A percentile compares a stretch with the other conserved stretches of the same genome.
These are phyloP conservation scores for Aspergillus pseudoviridinutans DNA, from an alignment of 2,329 filamentous ascomycete genomes.

Conservation along the genomic window DNA sequence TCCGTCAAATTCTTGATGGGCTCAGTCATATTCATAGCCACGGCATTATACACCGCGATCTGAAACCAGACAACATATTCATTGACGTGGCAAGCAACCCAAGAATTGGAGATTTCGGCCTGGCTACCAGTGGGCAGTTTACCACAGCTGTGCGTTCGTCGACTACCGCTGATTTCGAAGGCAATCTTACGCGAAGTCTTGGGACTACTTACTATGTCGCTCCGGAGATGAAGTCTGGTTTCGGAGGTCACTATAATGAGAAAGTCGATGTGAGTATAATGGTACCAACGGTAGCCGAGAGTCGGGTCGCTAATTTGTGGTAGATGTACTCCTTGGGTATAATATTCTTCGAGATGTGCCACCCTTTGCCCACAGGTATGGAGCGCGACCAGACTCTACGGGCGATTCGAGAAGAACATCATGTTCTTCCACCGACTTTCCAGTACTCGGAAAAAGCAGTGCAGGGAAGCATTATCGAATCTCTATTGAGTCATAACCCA, in stretches of 20 bases:
- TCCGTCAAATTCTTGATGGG: conserved; percentile 87
- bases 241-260: conserved; percentile 74
- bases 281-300: background rate
- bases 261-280: conserved; percentile 73
- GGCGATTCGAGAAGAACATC: conserved; percentile 62
- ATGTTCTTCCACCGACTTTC: conserved; percentile 70
- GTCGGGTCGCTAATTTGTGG: background rate
- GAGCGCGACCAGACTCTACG: conserved; percentile 64
- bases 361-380: conserved; percentile 58
- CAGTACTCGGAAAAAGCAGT: conserved; percentile 61
- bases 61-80: conserved; percentile 97
- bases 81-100: conserved; percentile 87
- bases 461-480: conserved; percentile 73
- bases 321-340: conserved; percentile 93
- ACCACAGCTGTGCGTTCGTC: conserved; percentile 38
- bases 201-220: conserved; percentile 89
- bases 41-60: conserved; percentile 89
- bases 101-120: conserved; percentile 93
- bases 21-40: conserved; percentile 83
- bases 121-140: conserved; percentile 80
- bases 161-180: conserved; percentile 32
- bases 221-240: conserved; percentile 77
- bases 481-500: conserved; percentile 76
- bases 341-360: conserved; percentile 98
- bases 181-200: conserved; percentile 51